phyloP scores from a whole-genome alignment of 495 filamentous ascomycete genomes.

The Aspergillus carlsbadensis region DNA sequence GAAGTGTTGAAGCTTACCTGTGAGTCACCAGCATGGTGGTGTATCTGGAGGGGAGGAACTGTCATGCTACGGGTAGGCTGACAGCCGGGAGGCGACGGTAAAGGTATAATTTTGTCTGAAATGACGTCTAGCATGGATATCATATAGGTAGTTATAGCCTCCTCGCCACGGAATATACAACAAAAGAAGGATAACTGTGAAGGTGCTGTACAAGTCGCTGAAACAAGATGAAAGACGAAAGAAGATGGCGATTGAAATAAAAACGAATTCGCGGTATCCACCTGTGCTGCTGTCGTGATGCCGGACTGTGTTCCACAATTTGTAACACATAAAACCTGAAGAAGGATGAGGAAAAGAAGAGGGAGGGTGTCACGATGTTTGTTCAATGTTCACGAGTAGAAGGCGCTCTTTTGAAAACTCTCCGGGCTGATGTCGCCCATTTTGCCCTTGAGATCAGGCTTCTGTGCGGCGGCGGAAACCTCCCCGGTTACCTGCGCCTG shows the following conservation, averaged over 20 bases:
- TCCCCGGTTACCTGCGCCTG: constrained; percentile 47
- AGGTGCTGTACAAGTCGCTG: constrained; percentile 1
- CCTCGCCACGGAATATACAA: not conserved
- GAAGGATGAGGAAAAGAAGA: not conserved
- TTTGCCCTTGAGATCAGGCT: constrained; percentile 46
- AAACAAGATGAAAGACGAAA: constrained; percentile 3
- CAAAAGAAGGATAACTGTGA: constrained; percentile 5
- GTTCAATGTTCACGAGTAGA: constrained; percentile 51
- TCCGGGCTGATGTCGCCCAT: constrained; percentile 70
- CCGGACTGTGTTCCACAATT: not conserved
- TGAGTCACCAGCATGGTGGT: no score
- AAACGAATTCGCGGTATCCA: not conserved
- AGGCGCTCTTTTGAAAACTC: constrained; percentile 88
- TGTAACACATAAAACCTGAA: not conserved
- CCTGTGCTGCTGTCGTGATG: not conserved
- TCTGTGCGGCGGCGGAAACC: constrained; percentile 32
- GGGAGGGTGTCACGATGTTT: no score
- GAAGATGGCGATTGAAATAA: not conserved
- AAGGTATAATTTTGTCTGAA: no score
- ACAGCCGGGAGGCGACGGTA: no score
- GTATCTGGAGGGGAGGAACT: no score
- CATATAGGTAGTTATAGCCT: no score
- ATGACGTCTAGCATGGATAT: no score
- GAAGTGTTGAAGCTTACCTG: no score
- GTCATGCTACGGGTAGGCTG: no score